Base-by-base conservation (phyloP, 768 basidiomycete species). In the Pisolithus tinctorius region DNA sequence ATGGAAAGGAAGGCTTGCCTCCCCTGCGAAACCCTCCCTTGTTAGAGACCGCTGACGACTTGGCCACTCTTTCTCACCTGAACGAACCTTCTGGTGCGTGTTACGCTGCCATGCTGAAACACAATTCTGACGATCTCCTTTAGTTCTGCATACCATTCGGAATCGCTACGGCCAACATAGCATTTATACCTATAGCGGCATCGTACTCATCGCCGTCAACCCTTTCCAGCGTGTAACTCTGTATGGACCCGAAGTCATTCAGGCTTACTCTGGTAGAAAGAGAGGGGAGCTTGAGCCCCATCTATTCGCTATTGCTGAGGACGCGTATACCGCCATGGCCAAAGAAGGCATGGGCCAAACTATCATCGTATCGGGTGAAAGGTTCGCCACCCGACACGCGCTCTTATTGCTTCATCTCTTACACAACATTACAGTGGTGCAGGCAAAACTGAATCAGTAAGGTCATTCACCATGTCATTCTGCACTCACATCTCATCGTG, bases 111-210 rank as follows among this genome's bases (percentile, higher is more conserved):
- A 31, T 14, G 10, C 25, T 25, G n/a, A 26, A 30, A 20, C 6
- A 16, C 6, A 17, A 13, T 55, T 44, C 42, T 37, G 45, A 48
- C 42, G 23, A 31, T 25, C 44, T 42, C 57, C 20, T 53, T 3
- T 59, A 95, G 95, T 99, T 29, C 78, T 99, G 26, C 94, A 99
- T 65, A 95, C 95, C 42, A 97, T 99, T 60, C 84, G 88, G 36
- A 94, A 94, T 69, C 88, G 95, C 60, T 99, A 99, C 73, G 89
- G 86, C 31, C 88, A 93, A 59, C 95, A 95, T 68, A 91, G 90
- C 66, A 98, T 98, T 61, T 99, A 98, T 65, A 98, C 96, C 30
- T 99, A 98, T 73, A 94, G 91, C 56, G 96, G 96, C 60, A 99
- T 98, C 58, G 95, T 98, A 55, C 82, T 99, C 58, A 96, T 99